Conservation (phyloP, 148 eudicot genomes). For the Diospyros kaki region DNA sequence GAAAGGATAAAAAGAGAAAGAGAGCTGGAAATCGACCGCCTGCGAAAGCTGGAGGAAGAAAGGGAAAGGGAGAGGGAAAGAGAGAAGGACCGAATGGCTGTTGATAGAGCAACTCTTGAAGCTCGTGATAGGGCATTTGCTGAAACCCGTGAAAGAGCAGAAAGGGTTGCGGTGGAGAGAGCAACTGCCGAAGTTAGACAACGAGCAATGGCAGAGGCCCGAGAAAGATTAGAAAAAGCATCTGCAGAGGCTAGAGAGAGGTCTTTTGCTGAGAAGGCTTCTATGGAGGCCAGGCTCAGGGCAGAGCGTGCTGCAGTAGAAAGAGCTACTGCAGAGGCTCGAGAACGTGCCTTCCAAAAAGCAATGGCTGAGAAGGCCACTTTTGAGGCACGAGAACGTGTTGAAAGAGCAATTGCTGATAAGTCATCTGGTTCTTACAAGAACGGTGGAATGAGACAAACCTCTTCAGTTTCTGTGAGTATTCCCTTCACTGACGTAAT, state of each 20-base stretch:
- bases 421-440: conserved; percentile 44
- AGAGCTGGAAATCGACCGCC: conserved; percentile 56
- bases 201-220: conserved; percentile 73
- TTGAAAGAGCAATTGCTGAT: conserved; percentile 59
- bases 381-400: conserved; percentile 44
- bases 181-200: conserved; percentile 74
- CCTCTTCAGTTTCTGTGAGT: conserved; percentile 69
- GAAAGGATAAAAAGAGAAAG: conserved; percentile 35
- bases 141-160: conserved; percentile 64
- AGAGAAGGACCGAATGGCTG: conserved; percentile 91
- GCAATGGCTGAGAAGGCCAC: conserved; percentile 58
- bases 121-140: conserved; percentile 62
- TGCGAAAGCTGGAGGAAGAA: conserved; percentile 81
- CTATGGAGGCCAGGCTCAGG: conserved; percentile 61
- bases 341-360: conserved; percentile 69
- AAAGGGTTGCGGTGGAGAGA: conserved; percentile 67
- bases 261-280: conserved; percentile 39
- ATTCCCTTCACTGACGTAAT: background rate
- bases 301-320: conserved; percentile 92
- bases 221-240: conserved; percentile 79
- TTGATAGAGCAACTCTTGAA: conserved; percentile 63
- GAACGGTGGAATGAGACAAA: conserved; percentile 55
- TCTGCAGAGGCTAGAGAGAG: conserved; percentile 71
- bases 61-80: conserved; percentile 94
- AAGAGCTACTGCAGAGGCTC: conserved; percentile 78